Evolutionary conservation across 1,139 yeast species (phyloP), one percentile per base, ranked within the genome.

Genomic region (Saccharomyces pastorianus): DNA sequence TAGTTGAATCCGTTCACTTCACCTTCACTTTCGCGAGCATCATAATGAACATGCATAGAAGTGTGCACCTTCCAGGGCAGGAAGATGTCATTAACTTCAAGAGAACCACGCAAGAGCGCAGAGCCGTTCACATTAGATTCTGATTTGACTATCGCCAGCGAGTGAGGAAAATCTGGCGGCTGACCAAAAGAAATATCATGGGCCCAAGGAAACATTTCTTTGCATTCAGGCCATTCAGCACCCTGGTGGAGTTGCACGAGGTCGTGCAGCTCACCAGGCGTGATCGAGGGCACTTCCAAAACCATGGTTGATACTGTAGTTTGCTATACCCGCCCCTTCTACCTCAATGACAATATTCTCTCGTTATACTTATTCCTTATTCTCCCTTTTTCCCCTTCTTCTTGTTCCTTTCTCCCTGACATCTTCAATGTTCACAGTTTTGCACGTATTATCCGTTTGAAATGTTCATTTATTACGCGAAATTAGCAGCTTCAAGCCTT

Each of bases 221-320:
- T 38, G 23, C 42, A 38, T 6, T 38, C 42, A 14, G 42, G 42
- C 42, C 42, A 38, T 38, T 38, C 23, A 14, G 42, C 42, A 38
- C 2, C 23, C 42, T 38, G 42, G 13, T 38, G 42, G 8, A 38
- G 11, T 3, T 11, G 42, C 42, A 38, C 42, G 13, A 38, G 42
- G 42, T 38, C 2, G 42, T 38, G 42, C 42, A 38, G 4, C 23
- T 38, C 42, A 38, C 23, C 42, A 38, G 42, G 42, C 6, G 42
- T 38, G 42, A 38, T 14, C 23, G 42, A 38, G 62, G 59, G 47
- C 58, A 57, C 42, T 44, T 55, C 53, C 53, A 51, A 32, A 41
- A 29, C 32, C 27, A 25, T 44, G 29, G 20, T 29, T 44, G 14
- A 41, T 27, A 34, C 47, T 20, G 13, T 47, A 46, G 29, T 20